phyloP scores from a whole-genome alignment of 805 yeast genomes.

The Candida nemodendra region DNA sequence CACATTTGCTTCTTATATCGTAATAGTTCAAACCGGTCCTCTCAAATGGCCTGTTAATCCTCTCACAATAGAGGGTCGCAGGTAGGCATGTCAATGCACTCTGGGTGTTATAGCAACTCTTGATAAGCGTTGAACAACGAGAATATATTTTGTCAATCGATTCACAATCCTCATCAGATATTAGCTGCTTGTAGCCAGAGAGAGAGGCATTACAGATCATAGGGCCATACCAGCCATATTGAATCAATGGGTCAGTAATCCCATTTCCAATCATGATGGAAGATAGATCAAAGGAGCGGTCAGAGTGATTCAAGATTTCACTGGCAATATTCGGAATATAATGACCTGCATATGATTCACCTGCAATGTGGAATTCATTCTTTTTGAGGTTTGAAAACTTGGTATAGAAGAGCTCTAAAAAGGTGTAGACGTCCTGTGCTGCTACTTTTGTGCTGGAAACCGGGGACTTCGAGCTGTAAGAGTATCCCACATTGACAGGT shows the following conservation, averaged over 20 bases:
- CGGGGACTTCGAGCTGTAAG: conserved; percentile 44
- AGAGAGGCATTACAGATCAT: conserved; percentile 83
- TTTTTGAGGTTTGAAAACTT: conserved; percentile 60
- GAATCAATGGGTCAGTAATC: conserved; percentile 79
- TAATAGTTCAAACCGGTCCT: conserved; percentile 88
- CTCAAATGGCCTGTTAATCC: conserved; percentile 77
- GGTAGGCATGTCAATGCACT: conserved; percentile 87
- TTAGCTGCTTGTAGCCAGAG: conserved; percentile 77
- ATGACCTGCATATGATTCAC: conserved; percentile 93
- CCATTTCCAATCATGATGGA: conserved; percentile 91
- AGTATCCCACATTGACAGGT: conserved; percentile 84
- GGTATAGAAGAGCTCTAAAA: conserved; percentile 74
- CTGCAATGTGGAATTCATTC: conserved; percentile 78
- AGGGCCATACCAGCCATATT: conserved; percentile 76
- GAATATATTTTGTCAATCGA: conserved; percentile 66
- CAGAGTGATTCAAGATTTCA: conserved; percentile 68
- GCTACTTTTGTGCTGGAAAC: conserved; percentile 79
- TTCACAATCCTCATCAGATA: conserved; percentile 77
- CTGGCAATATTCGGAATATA: conserved; percentile 88
- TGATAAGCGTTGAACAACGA: conserved; percentile 73
- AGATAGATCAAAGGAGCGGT: conserved; percentile 57
- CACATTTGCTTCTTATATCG: conserved; percentile 82
- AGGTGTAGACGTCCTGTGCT: conserved; percentile 77
- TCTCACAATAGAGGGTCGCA: conserved; percentile 87
- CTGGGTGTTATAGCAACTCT: conserved; percentile 73